A percentile compares a stretch with the other conserved stretches of the same genome.
phyloP scores from a whole-genome alignment of 2,329 filamentous ascomycete genomes.

The Cytospora chrysosperma region DNA sequence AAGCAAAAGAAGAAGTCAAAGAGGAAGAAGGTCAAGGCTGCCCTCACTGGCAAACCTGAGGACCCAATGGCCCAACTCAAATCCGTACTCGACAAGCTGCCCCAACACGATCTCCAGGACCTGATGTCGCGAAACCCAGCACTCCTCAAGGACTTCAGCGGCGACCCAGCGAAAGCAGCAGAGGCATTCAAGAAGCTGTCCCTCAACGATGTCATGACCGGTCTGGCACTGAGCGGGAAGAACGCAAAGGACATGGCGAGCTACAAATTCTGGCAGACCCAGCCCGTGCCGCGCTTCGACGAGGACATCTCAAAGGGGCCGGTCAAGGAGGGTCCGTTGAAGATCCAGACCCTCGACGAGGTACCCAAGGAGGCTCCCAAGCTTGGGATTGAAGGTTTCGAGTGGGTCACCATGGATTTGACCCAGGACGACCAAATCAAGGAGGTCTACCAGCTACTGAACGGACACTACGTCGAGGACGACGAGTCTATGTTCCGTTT shows the following conservation, averaged over 20 bases:
- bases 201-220: constrained; percentile 71
- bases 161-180: constrained; percentile 42
- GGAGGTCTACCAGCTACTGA: constrained; percentile 88
- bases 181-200: constrained; percentile 62
- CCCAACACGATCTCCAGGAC: constrained; percentile 59
- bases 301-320: constrained; percentile 50
- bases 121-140: constrained; percentile 72
- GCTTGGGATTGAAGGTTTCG: constrained; percentile 74
- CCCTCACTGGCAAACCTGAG: constrained; percentile 38
- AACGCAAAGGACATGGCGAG: constrained; percentile 94
- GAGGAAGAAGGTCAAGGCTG: constrained; percentile 58
- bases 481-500: constrained; percentile 97
- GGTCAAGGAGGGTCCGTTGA: constrained; percentile 78
- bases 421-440: constrained; percentile 74
- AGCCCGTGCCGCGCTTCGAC: constrained; percentile 86
- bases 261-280: constrained; percentile 99
- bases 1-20: constrained; percentile 68
- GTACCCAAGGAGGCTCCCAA: constrained; percentile 75
- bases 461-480: constrained; percentile 96
- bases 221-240: constrained; percentile 74
- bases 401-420: constrained; percentile 91
- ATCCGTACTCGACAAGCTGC: constrained; percentile 54
- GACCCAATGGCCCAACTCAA: constrained; percentile 43
- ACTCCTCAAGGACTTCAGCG: constrained; percentile 57
- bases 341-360: constrained; percentile 72